phyloP scores from a whole-genome alignment of 371 early-diverging fungal genomes.

The Mortierella sp. region DNA sequence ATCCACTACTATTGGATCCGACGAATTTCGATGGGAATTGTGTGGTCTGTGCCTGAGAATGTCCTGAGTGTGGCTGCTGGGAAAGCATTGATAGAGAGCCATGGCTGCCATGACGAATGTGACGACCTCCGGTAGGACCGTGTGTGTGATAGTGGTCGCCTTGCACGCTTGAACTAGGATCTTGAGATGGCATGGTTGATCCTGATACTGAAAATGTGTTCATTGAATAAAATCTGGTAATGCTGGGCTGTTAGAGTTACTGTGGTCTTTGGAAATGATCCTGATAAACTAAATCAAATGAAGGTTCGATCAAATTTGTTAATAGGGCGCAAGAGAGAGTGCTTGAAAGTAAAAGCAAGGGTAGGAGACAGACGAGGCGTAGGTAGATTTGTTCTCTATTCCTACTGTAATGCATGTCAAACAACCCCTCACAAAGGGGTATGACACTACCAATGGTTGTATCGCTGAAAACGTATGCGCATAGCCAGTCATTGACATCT shows the following conservation, averaged over 20 bases:
- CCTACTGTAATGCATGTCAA: too few relatives aligned
- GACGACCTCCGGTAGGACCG: background rate
- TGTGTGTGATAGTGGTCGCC: background rate
- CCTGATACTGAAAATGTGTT: background rate
- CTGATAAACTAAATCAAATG: background rate
- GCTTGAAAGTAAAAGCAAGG: too few relatives aligned
- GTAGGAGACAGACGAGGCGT: too few relatives aligned
- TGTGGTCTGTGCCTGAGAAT: slow-evolving; percentile 19
- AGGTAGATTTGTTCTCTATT: too few relatives aligned
- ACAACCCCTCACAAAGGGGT: background rate
- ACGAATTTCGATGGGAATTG: slow-evolving; percentile 9
- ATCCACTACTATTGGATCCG: slow-evolving; percentile 3
- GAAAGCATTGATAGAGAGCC: slow-evolving; percentile 1
- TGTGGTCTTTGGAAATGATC: background rate
- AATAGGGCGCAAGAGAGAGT: too few relatives aligned
- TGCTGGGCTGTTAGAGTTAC: background rate
- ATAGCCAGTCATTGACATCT: background rate
- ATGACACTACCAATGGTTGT: background rate
- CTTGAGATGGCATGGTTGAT: background rate
- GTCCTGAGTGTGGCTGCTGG: slow-evolving; percentile 6
- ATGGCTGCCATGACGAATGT: slow-evolving; percentile 10
- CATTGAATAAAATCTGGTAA: background rate
- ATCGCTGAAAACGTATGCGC: background rate
- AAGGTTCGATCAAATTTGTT: too few relatives aligned
- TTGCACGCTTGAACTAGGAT: background rate